Evolutionary conservation across 805 yeast genomes (phyloP).

Genomic region (Wickerhamomyces hampshirensis): DNA sequence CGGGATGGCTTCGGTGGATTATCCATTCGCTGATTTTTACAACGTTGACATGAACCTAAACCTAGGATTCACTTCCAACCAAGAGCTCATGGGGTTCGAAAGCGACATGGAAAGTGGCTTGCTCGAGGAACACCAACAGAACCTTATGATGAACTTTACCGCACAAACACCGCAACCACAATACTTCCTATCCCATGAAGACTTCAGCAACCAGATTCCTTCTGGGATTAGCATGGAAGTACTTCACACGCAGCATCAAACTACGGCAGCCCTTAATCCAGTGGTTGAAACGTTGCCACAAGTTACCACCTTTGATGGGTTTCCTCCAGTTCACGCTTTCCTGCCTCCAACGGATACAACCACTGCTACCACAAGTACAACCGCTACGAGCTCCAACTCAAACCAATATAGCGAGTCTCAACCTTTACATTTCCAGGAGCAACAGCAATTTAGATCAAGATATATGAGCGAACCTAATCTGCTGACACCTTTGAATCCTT

Average conservation of each 20-base stretch:
- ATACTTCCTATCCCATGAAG: neutral
- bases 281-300: neutral
- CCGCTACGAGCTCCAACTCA: too few species aligned
- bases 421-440: slow-evolving; percentile 4
- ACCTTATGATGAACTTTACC: neutral
- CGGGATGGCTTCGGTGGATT: slow-evolving; percentile 12
- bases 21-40: slow-evolving; percentile 8
- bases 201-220: neutral
- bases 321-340: slow-evolving; percentile 20
- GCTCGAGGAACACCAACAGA: slow-evolving; percentile 4
- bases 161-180: neutral
- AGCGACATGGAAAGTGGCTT: slow-evolving; percentile 5
- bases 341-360: slow-evolving; percentile 6
- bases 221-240: neutral
- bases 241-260: slow-evolving; percentile 1
- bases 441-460: slow-evolving; percentile 9
- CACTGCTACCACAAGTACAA: neutral
- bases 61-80: slow-evolving; percentile 3
- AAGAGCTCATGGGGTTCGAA: slow-evolving; percentile 3
- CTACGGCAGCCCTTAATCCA: neutral
- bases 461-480: slow-evolving; percentile 14
- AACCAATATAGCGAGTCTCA: too few species aligned
- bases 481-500: slow-evolving; percentile 1
- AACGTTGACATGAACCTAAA: slow-evolving; percentile 1
- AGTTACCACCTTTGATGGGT: slow-evolving; percentile 8